These are phyloP conservation scores for Cornus florida DNA, from an alignment of 148 eudicot species.

Conservation along the genomic window DNA sequence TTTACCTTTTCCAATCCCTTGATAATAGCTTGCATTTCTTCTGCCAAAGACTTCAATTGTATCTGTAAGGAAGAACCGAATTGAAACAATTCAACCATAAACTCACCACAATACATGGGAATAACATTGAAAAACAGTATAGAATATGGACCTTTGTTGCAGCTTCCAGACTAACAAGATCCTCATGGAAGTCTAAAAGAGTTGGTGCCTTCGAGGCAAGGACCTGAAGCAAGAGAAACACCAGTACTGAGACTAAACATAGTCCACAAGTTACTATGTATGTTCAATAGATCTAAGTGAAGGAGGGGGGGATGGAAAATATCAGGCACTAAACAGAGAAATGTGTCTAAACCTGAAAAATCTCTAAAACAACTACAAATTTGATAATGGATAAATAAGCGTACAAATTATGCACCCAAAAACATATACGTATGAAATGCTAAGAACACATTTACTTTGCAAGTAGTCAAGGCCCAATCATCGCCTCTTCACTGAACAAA, in stretches of 20 bases:
- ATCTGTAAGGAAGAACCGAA: constrained; percentile 53
- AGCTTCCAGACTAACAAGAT: constrained; percentile 75
- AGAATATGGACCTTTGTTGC: constrained; percentile 65
- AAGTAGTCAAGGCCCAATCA: neutral
- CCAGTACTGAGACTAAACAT: neutral
- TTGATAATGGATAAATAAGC: neutral
- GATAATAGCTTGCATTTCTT: constrained; percentile 95
- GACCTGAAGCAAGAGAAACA: constrained; percentile 37
- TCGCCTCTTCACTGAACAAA: neutral
- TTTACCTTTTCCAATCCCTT: constrained; percentile 90
- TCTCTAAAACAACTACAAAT: neutral
- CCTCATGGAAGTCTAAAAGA: constrained; percentile 76
- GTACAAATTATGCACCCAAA: neutral
- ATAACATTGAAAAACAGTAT: constrained; percentile 7
- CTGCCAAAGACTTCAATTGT: constrained; percentile 93
- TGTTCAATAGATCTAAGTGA: neutral
- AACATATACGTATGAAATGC: neutral
- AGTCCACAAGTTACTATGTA: neutral
- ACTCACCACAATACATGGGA: neutral
- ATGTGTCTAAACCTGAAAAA: neutral
- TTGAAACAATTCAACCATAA: constrained; percentile 13
- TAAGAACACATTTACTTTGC: neutral
- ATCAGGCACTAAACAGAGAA: neutral
- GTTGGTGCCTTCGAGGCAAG: constrained; percentile 64
- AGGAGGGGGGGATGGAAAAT: neutral